A percentile compares a stretch with the other conserved stretches of the same genome.
phyloP scores from a whole-genome alignment of 805 yeast species.

The Tetrapisispora nanseiensis region DNA sequence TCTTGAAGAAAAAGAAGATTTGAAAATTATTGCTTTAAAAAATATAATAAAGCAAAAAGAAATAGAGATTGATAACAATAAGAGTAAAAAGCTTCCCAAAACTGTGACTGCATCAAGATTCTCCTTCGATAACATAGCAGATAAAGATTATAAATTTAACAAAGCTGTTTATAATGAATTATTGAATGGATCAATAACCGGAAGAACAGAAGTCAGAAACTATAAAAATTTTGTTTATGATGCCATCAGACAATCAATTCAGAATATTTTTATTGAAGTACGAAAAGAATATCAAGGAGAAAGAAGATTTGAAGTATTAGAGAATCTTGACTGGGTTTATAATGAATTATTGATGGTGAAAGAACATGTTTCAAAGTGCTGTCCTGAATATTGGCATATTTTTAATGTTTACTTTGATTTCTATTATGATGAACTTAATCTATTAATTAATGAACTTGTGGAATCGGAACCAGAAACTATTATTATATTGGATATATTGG shows the following conservation, averaged over 20 bases:
- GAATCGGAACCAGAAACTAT: slow-evolving; percentile 72
- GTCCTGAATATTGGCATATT: slow-evolving; percentile 71
- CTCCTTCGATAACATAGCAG: slow-evolving; percentile 10
- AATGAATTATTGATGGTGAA: slow-evolving; percentile 64
- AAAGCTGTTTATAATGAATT: slow-evolving; percentile 31
- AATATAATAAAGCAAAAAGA: slow-evolving; percentile 26
- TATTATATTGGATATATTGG: slow-evolving; percentile 60
- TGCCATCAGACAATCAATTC: slow-evolving; percentile 49
- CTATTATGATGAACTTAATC: slow-evolving; percentile 59
- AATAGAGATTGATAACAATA: slow-evolving; percentile 20
- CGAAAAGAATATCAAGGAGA: slow-evolving; percentile 41
- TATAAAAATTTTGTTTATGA: slow-evolving; percentile 54
- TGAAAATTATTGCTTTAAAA: slow-evolving; percentile 36
- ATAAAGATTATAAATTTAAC: slow-evolving; percentile 23
- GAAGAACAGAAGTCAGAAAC: slow-evolving; percentile 41
- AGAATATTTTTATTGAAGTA: slow-evolving; percentile 55
- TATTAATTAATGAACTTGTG: slow-evolving; percentile 52
- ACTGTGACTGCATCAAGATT: slow-evolving; percentile 9
- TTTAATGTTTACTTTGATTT: slow-evolving; percentile 49
- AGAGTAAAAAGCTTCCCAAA: slow-evolving; percentile 22
- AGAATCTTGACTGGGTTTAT: slow-evolving; percentile 73
- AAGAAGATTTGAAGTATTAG: slow-evolving; percentile 47
- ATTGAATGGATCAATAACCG: slow-evolving; percentile 33
- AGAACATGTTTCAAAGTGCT: slow-evolving; percentile 44
- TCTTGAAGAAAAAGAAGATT: slow-evolving; percentile 70